Evolutionary conservation across 2,329 filamentous ascomycete species (phyloP).

Genomic region (Aspergillus pseudonomiae): DNA sequence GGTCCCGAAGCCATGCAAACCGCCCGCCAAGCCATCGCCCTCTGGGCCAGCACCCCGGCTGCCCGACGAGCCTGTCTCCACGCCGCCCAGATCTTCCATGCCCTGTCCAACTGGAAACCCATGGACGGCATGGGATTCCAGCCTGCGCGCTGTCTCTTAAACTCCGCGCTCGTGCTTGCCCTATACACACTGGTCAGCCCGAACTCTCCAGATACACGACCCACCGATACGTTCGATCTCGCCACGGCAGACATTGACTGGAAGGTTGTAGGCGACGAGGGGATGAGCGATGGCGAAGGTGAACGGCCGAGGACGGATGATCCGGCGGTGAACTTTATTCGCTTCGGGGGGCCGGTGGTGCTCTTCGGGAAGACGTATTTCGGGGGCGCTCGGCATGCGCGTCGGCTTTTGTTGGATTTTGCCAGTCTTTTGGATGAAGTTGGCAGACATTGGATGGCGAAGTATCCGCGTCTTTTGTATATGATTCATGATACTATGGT

Average conservation of each 20-base stretch:
- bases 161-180: background rate
- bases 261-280: background rate
- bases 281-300: background rate
- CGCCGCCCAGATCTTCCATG: background rate
- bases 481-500: constrained; percentile 4
- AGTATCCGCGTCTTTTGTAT: background rate
- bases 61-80: background rate
- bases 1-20: background rate
- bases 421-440: background rate
- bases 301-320: background rate
- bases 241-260: background rate
- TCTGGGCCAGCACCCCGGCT: background rate
- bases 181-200: background rate
- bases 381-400: background rate
- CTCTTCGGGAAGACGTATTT: background rate
- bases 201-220: accelerated
- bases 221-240: background rate
- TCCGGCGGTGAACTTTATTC: background rate
- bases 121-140: background rate
- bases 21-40: background rate
- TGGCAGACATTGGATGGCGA: background rate
- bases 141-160: background rate
- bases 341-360: background rate
- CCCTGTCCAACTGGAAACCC: background rate
- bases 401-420: background rate